These are phyloP conservation scores for Styphnolobium japonicum DNA, from an alignment of 306 rosid species.

Conservation along the genomic window DNA sequence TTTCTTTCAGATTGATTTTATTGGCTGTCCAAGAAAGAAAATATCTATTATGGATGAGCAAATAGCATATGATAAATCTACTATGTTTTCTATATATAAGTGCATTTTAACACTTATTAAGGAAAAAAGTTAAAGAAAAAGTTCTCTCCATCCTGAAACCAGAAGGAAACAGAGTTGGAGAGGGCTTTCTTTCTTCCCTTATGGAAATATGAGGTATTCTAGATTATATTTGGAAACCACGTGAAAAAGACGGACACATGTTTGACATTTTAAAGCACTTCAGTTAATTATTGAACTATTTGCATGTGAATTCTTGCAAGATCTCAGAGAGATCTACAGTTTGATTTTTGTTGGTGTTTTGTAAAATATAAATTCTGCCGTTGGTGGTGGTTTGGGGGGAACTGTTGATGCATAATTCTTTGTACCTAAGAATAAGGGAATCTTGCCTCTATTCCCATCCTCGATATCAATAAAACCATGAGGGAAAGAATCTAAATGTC, in stretches of 20 bases:
- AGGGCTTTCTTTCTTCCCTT: not conserved
- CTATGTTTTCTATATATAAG: not conserved
- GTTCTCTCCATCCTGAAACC: not conserved
- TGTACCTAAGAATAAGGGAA: not conserved
- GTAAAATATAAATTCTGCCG: not conserved
- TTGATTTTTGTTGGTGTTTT: not conserved
- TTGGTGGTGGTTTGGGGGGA: not conserved
- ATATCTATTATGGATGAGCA: not conserved
- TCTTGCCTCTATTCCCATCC: not conserved
- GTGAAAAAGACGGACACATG: not conserved
- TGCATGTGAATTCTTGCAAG: not conserved
- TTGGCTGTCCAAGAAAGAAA: conserved; percentile 14
- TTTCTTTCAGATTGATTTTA: conserved; percentile 15
- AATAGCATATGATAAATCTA: not conserved
- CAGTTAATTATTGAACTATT: not conserved
- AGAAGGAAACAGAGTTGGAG: not conserved
- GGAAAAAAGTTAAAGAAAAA: not conserved
- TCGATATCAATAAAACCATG: conserved; percentile 4
- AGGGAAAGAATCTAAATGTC: not conserved
- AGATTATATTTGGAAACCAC: not conserved
- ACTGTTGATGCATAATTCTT: not conserved
- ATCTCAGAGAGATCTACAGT: conserved; percentile 2
- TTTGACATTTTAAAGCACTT: conserved; percentile 1
- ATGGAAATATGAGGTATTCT: not conserved
- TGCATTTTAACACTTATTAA: not conserved